Conservation (phyloP, 2,329 filamentous ascomycete genomes). For the Ophiostoma tasmaniense region DNA sequence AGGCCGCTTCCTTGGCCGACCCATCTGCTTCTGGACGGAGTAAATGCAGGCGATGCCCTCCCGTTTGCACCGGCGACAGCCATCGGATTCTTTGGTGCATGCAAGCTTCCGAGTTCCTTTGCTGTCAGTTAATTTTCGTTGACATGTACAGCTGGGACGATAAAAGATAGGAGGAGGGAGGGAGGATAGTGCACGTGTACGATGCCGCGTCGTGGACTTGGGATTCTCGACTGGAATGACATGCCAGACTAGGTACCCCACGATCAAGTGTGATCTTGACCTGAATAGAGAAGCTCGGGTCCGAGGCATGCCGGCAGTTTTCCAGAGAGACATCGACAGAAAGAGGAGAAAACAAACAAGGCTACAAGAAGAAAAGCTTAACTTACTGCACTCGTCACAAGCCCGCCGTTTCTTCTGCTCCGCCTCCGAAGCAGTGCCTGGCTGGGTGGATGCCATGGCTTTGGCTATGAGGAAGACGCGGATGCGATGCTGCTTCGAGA, state of each 20-base stretch:
- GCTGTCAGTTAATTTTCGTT: neutral
- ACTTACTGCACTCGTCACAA: slow-evolving; percentile 60
- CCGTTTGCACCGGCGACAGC: slow-evolving; percentile 50
- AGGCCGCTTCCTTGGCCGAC: slow-evolving; percentile 50
- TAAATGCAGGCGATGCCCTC: slow-evolving; percentile 53
- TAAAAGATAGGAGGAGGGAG: neutral
- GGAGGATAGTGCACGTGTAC: neutral
- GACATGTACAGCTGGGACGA: neutral
- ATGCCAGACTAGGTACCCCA: neutral
- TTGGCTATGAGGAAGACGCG: neutral
- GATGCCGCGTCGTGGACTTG: neutral
- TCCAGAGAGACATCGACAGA: neutral
- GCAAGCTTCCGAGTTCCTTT: slow-evolving; percentile 56
- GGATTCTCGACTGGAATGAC: neutral
- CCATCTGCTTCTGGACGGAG: slow-evolving; percentile 59
- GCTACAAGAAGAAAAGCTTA: neutral
- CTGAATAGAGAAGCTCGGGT: neutral
- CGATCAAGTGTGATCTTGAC: neutral
- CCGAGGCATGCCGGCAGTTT: neutral
- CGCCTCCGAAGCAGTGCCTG: neutral
- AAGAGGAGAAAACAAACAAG: neutral
- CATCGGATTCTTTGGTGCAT: slow-evolving; percentile 53
- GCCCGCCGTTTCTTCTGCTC: slow-evolving; percentile 45
- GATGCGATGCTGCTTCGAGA: neutral
- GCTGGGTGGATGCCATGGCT: neutral